phyloP scores from a whole-genome alignment of 1,139 yeast species.

The Kodamaea alishanica region DNA sequence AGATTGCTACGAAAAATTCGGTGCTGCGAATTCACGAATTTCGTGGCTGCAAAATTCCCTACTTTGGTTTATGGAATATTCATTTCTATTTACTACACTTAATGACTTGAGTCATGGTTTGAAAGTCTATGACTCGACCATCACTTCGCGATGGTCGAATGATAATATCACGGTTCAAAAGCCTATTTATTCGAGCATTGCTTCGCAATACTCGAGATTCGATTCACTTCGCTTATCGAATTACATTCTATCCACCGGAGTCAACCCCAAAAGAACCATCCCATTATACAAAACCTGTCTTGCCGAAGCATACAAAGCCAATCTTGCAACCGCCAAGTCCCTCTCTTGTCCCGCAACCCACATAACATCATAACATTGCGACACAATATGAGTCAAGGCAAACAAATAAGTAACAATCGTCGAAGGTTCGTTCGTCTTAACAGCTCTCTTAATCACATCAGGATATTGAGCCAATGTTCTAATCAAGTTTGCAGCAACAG shows the following conservation, averaged over 20 bases:
- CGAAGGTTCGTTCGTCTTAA: slow-evolving; percentile 86
- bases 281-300: slow-evolving; percentile 90
- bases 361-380: slow-evolving; percentile 89
- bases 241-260: slow-evolving; percentile 98
- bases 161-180: no score
- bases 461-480: slow-evolving; percentile 89
- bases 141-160: no score
- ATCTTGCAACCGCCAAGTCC: slow-evolving; percentile 84
- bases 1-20: no score
- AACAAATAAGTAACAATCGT: slow-evolving; percentile 92
- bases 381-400: slow-evolving; percentile 87
- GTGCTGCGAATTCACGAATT: no score
- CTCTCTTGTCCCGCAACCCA: slow-evolving; percentile 98
- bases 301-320: slow-evolving; percentile 88
- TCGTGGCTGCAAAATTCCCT: no score
- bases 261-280: slow-evolving; percentile 84
- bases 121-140: no score
- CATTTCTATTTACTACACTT: no score
- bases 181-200: no score
- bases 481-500: slow-evolving; percentile 67
- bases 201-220: no score
- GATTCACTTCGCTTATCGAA: background rate
- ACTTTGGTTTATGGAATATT: no score
- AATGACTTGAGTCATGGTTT: no score
- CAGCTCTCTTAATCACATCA: slow-evolving; percentile 80